Percentiles rank a stretch among this genome's conserved stretches.
phyloP scores from a whole-genome alignment of 225 moss, liverwort and hornwort genomes.

The Sphagnum tenellum region DNA sequence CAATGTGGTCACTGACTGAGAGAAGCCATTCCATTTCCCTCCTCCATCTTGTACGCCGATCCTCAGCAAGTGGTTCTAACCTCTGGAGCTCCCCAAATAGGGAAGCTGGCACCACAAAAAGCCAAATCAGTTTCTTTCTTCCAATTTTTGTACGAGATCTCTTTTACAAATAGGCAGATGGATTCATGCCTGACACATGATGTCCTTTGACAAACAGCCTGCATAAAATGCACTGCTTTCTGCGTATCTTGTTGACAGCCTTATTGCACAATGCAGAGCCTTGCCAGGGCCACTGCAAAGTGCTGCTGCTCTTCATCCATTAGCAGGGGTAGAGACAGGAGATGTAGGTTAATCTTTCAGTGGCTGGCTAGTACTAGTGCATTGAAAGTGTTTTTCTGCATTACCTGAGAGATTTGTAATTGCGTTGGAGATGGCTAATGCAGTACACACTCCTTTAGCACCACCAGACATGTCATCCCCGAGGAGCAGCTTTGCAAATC shows the following conservation, averaged over 20 bases:
- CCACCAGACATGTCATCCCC: constrained; percentile 99
- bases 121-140: background rate
- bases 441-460: constrained; percentile 89
- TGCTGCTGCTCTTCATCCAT: background rate
- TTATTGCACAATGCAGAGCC: background rate
- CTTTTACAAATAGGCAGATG: background rate
- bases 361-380: background rate
- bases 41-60: constrained; percentile 88
- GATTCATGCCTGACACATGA: background rate
- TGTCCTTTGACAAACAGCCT: background rate
- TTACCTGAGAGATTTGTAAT: constrained; percentile 96
- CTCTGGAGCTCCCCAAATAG: constrained; percentile 98
- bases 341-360: background rate
- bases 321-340: constrained; percentile 9
- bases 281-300: background rate
- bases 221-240: background rate
- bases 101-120: constrained; percentile 43
- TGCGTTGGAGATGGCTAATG: constrained; percentile 86
- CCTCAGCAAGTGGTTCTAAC: constrained; percentile 76
- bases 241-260: background rate
- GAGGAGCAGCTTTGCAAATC: constrained; percentile 89
- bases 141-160: no score
- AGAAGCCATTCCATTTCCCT: constrained; percentile 98
- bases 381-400: no score
- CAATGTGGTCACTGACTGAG: constrained; percentile 92